phyloP scores from a whole-genome alignment of 208 protist species.

The Trypanosoma avium region DNA sequence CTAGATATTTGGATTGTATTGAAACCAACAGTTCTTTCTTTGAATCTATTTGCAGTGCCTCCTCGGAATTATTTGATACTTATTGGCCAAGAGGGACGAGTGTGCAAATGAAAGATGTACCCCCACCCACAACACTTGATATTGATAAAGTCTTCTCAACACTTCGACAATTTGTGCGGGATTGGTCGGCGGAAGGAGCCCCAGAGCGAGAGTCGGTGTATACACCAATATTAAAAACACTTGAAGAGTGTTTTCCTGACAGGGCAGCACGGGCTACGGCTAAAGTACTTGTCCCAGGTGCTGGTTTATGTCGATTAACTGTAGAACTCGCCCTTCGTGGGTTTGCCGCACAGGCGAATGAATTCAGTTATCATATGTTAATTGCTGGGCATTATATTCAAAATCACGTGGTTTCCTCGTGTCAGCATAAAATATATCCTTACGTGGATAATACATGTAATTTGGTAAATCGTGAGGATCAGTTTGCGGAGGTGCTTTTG shows the following conservation, averaged over 20 bases:
- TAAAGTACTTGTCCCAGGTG: conserved; percentile 87
- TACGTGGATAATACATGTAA: conserved; percentile 94
- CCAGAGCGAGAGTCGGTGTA: conserved; percentile 92
- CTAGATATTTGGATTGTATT: conserved; percentile 76
- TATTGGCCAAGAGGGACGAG: conserved; percentile 90
- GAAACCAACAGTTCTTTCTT: conserved; percentile 82
- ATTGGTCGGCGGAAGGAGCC: conserved; percentile 93
- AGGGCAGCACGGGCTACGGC: conserved; percentile 39
- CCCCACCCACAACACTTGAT: conserved; percentile 82
- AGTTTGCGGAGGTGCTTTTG: conserved; percentile 85
- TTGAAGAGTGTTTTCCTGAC: conserved; percentile 79
- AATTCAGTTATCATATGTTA: conserved; percentile 98
- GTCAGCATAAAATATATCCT: conserved; percentile 89
- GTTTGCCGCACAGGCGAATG: conserved; percentile 95
- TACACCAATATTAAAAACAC: conserved; percentile 80
- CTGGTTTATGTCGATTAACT: conserved; percentile 92
- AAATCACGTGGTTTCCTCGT: conserved; percentile 86
- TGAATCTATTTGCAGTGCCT: conserved; percentile 80
- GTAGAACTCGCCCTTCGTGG: conserved; percentile 93
- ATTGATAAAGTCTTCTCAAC: conserved; percentile 96
- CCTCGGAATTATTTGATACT: conserved; percentile 79
- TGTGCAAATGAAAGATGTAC: conserved; percentile 61
- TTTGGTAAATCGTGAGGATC: conserved; percentile 83
- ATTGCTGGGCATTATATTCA: conserved; percentile 96
- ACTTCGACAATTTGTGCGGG: conserved; percentile 94